Percentiles rank a stretch among this genome's conserved stretches.
These are phyloP conservation scores for Melampsora abietis-canadensis DNA, from an alignment of 1,284 basidiomycete species.

Conservation along the genomic window DNA sequence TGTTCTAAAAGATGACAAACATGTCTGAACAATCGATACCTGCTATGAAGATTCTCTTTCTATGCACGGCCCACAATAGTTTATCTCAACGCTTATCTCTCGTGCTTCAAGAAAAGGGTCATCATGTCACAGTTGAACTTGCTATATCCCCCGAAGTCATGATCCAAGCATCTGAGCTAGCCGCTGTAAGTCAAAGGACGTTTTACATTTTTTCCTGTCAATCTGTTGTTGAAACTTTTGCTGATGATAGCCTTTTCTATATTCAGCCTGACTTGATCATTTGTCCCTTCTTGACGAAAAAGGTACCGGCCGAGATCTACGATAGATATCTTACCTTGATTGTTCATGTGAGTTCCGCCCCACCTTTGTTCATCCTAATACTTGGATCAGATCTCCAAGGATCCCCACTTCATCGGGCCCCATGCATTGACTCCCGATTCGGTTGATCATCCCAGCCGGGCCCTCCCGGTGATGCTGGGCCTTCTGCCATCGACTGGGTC, in stretches of 20 bases:
- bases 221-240: not conserved
- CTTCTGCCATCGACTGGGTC: slow-evolving; percentile 57
- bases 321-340: slow-evolving; percentile 55
- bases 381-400: too few relatives aligned
- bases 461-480: slow-evolving; percentile 57
- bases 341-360: slow-evolving; percentile 51
- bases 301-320: slow-evolving; percentile 55
- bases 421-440: not conserved
- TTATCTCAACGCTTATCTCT: slow-evolving; percentile 55
- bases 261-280: slow-evolving; percentile 54
- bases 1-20: not conserved
- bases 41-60: slow-evolving; percentile 52
- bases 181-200: slow-evolving; percentile 41
- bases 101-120: slow-evolving; percentile 53
- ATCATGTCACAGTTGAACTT: slow-evolving; percentile 55
- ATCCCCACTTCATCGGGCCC: too few relatives aligned
- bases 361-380: not conserved
- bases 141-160: slow-evolving; percentile 55
- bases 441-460: slow-evolving; percentile 50
- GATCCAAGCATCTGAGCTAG: slow-evolving; percentile 54
- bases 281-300: slow-evolving; percentile 57
- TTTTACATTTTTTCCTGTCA: not conserved
- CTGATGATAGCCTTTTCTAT: not conserved
- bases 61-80: slow-evolving; percentile 57
- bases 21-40: not conserved